Evolutionary conservation across 805 yeast species (phyloP).

Genomic region (Suhomyces kilbournensis): DNA sequence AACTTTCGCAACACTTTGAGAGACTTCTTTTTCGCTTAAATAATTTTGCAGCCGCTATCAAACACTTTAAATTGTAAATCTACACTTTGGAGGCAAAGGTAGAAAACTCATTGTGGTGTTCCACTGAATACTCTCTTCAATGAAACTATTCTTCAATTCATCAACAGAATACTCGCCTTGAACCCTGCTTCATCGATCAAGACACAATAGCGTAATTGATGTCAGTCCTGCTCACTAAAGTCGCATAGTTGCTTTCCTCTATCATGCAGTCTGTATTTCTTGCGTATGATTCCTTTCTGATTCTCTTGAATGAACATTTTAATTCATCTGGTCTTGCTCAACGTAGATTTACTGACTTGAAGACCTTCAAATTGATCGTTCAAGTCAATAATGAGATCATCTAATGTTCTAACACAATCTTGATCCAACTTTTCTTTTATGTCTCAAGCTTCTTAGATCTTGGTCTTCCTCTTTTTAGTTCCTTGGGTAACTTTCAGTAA

Average conservation of each 20-base stretch:
- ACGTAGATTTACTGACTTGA: not conserved
- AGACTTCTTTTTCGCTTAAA: not conserved
- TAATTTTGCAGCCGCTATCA: not conserved
- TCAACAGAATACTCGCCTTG: conserved; percentile 2
- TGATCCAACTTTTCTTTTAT: not conserved
- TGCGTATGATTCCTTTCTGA: not conserved
- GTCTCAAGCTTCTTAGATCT: not conserved
- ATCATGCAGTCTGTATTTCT: not conserved
- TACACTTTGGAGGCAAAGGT: not conserved
- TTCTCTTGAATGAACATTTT: not conserved
- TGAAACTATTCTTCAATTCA: no score
- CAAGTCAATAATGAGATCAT: not conserved
- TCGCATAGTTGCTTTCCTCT: not conserved
- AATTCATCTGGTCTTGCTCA: not conserved
- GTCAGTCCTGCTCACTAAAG: not conserved
- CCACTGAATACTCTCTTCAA: no score
- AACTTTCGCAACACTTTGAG: not conserved
- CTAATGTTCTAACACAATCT: not conserved
- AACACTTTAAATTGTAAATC: not conserved
- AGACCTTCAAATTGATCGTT: not conserved
- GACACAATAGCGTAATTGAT: not conserved
- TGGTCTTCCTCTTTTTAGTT: not conserved
- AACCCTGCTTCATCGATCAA: conserved; percentile 16
- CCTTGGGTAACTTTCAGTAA: not conserved
- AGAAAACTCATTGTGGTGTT: no score